phyloP scores from a whole-genome alignment of 371 early-diverging fungal species.

The Mucor circinelloides region DNA sequence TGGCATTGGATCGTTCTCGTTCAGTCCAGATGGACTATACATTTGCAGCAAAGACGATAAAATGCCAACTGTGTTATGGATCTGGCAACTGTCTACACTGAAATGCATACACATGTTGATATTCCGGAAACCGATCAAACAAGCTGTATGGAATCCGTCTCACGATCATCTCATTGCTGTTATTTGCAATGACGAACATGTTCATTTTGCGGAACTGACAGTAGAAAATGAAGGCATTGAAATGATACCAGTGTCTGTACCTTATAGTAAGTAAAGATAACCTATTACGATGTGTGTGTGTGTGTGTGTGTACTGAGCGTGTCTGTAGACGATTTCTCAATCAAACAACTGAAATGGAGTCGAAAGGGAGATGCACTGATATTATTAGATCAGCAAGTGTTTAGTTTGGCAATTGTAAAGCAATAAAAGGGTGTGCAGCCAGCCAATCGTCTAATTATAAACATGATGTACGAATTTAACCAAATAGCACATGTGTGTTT shows the following conservation, averaged over 20 bases:
- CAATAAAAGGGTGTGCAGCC: conserved; percentile 5
- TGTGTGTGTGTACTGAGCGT: not conserved
- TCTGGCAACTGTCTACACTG: conserved; percentile 58
- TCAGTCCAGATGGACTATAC: conserved; percentile 60
- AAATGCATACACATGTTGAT: conserved; percentile 46
- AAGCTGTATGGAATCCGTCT: conserved; percentile 62
- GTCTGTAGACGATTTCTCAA: conserved; percentile 39
- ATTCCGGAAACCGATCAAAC: conserved; percentile 51
- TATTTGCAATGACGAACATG: conserved; percentile 49
- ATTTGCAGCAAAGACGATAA: conserved; percentile 59
- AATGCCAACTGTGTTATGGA: conserved; percentile 66
- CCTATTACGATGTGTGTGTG: too few relatives aligned
- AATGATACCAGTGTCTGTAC: conserved; percentile 15
- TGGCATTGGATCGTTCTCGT: conserved; percentile 61
- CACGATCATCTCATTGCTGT: conserved; percentile 48
- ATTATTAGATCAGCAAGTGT: conserved; percentile 40
- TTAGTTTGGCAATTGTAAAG: conserved; percentile 28
- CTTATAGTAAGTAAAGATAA: conserved; percentile 25
- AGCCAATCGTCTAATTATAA: too few relatives aligned
- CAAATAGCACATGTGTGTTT: not conserved
- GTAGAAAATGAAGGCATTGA: conserved; percentile 9
- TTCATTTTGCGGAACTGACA: conserved; percentile 45
- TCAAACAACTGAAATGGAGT: conserved; percentile 41
- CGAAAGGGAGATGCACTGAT: conserved; percentile 39
- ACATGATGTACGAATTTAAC: too few relatives aligned